Percentiles rank a stretch among this genome's conserved stretches.
These are phyloP conservation scores for Amaranthus cruentus DNA, from an alignment of 148 eudicot species.

Conservation along the genomic window DNA sequence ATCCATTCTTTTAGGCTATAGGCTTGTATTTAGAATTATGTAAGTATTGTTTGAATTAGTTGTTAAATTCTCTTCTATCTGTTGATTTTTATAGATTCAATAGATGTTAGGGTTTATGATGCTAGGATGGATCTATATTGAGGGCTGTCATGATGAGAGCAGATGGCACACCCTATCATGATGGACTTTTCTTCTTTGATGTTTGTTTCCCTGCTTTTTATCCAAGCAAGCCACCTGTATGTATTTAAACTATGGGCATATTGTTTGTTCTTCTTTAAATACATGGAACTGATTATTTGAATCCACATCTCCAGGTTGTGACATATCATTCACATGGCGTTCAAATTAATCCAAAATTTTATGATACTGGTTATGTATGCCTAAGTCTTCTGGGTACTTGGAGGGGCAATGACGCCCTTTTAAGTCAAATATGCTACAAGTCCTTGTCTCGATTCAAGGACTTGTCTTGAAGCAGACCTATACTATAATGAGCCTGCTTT, in stretches of 20 bases:
- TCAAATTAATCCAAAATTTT: slow-evolving; percentile 73
- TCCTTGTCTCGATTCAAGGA: slow-evolving; percentile 83
- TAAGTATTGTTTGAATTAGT: not conserved
- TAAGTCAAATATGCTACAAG: slow-evolving; percentile 67
- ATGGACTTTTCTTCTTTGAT: slow-evolving; percentile 88
- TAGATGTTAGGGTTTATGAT: slow-evolving; percentile 75
- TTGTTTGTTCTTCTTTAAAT: slow-evolving; percentile 6
- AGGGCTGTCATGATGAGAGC: slow-evolving; percentile 85
- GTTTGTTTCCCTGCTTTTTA: slow-evolving; percentile 49
- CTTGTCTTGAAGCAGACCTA: slow-evolving; percentile 71
- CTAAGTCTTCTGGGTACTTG: slow-evolving; percentile 85
- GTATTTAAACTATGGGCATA: slow-evolving; percentile 18
- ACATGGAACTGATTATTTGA: slow-evolving; percentile 8
- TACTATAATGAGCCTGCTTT: slow-evolving; percentile 72
- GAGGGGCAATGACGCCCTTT: slow-evolving; percentile 72
- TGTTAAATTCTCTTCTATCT: not conserved
- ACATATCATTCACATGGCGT: slow-evolving; percentile 74
- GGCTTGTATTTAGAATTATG: slow-evolving; percentile 4
- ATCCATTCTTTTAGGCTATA: slow-evolving; percentile 2
- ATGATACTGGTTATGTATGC: slow-evolving; percentile 74
- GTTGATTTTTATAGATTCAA: slow-evolving; percentile 42
- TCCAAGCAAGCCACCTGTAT: slow-evolving; percentile 75
- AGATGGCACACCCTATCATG: slow-evolving; percentile 91
- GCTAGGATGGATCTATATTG: slow-evolving; percentile 71
- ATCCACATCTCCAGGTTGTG: slow-evolving; percentile 40